These are phyloP conservation scores for Gremmenia infestans DNA, from an alignment of 2,329 filamentous ascomycete species.

Conservation along the genomic window DNA sequence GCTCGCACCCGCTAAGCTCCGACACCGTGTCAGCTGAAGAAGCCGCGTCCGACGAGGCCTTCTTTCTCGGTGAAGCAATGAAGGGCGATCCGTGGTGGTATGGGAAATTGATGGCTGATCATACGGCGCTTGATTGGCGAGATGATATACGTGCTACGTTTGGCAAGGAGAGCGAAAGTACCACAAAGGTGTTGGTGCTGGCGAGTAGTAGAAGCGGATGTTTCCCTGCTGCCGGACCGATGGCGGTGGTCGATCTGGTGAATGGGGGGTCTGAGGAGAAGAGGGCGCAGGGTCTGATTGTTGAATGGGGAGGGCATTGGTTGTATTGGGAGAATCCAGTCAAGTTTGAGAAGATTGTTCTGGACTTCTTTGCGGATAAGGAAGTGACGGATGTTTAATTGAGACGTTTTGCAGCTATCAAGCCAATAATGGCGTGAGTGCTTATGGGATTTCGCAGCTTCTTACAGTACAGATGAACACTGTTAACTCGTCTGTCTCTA, in stretches of 20 bases:
- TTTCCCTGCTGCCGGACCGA: conserved; percentile 28
- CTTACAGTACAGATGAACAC: too few species aligned
- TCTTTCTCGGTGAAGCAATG: conserved; percentile 29
- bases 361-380: conserved; percentile 18
- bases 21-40: conserved; percentile 9
- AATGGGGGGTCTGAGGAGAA: conserved; percentile 13
- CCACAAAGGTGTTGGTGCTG: conserved; percentile 27
- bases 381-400: neutral
- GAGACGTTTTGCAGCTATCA: neutral
- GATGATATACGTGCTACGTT: conserved; percentile 24
- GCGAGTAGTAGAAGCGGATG: conserved; percentile 31
- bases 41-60: conserved; percentile 21
- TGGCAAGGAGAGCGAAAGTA: conserved; percentile 14
- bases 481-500: too few species aligned
- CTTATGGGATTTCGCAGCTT: too few species aligned
- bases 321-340: conserved; percentile 31
- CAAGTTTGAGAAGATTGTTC: conserved; percentile 23
- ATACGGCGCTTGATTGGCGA: conserved; percentile 30
- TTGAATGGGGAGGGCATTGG: conserved; percentile 32
- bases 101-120: conserved; percentile 31
- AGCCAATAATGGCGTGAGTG: neutral
- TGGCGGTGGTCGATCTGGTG: conserved; percentile 28
- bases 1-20: conserved; percentile 15
- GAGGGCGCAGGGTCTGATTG: conserved; percentile 23
- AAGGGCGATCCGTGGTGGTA: conserved; percentile 27